Evolutionary conservation across 2,329 filamentous ascomycete species (phyloP).

Genomic region (Coniochaeta sp.): DNA sequence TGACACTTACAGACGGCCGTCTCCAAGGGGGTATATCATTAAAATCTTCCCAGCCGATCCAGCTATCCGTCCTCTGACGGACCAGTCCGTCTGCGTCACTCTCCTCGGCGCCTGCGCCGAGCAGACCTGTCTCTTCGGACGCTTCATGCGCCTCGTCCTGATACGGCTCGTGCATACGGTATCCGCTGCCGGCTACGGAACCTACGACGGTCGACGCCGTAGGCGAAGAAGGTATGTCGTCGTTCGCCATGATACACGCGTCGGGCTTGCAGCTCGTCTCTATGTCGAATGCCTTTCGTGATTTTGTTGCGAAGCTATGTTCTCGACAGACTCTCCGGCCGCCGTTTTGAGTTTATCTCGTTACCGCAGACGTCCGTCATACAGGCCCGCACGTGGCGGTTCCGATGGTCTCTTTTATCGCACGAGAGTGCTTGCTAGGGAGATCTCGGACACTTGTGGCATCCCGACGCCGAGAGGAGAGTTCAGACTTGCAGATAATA

Average conservation of each 20-base stretch:
- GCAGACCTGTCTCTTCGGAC: conserved; percentile 18
- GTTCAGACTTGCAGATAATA: background rate
- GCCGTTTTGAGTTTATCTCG: background rate
- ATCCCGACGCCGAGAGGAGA: background rate
- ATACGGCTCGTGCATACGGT: background rate
- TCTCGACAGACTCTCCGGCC: background rate
- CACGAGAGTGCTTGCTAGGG: background rate
- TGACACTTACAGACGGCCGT: conserved; percentile 46
- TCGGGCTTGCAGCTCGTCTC: background rate
- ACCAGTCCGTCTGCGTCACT: conserved; percentile 8
- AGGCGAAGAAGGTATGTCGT: background rate
- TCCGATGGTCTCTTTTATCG: background rate
- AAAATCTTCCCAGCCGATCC: conserved; percentile 51
- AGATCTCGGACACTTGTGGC: background rate
- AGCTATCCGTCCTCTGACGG: conserved; percentile 22
- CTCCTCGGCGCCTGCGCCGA: conserved; percentile 21
- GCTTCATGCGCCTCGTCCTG: background rate
- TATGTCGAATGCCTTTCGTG: background rate
- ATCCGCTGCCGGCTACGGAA: background rate
- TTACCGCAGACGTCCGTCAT: background rate
- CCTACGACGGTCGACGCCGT: background rate
- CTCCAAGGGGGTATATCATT: conserved; percentile 53
- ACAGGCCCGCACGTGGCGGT: background rate
- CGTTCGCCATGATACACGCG: background rate
- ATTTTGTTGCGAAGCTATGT: background rate